Base-by-base conservation (phyloP, 306 rosid genomes). In the Citrullus mucosospermus region DNA sequence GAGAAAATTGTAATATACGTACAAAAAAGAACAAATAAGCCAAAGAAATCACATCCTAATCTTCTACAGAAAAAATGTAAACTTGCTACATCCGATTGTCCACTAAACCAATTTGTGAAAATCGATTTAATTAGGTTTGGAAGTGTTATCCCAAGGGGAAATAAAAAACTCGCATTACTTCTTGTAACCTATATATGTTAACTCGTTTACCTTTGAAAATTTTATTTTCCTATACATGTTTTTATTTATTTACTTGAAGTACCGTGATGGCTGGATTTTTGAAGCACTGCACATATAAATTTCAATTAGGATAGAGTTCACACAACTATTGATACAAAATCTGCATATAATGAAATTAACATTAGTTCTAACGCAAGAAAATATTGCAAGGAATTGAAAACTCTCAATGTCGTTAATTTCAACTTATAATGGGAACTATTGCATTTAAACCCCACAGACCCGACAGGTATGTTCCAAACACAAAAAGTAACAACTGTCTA, bases 331-430 rank as follows among this genome's bases (percentile, higher is more conserved):
- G 60, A 72, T 72, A 46, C 59, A 72, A 15, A 72, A 72, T 20
- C n/a, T 50, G 60, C 20, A 48, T 6, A 50, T 48, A 46, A 14
- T 13, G 36, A 46, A 69, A 46, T 71, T 25, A 71, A 28, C 58
- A 71, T 43, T 53, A 71, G 58, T 71, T 71, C 58, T 28, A 72
- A 25, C 3, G 77, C 20, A 72, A 72, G 77, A 72, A 48, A 72
- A 50, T 3, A 4, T 46, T 28, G 59, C 2, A 15, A 72, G 77
- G 77, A 48, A 25, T 1, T 14, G 59, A 14, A 48, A 72, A 72
- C 34, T 39, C 43, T 72, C 43, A 25, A 13, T 46, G 59, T 72
- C 32, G 15, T 72, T 28, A 72, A 50, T 48, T 50, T 50, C 77
- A 72, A 72, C 59, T 48, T 6, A 46, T 69, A 66, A 41, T 69